Base-by-base conservation (phyloP, 331 rosid species). In the Pyracantha coccinea region DNA sequence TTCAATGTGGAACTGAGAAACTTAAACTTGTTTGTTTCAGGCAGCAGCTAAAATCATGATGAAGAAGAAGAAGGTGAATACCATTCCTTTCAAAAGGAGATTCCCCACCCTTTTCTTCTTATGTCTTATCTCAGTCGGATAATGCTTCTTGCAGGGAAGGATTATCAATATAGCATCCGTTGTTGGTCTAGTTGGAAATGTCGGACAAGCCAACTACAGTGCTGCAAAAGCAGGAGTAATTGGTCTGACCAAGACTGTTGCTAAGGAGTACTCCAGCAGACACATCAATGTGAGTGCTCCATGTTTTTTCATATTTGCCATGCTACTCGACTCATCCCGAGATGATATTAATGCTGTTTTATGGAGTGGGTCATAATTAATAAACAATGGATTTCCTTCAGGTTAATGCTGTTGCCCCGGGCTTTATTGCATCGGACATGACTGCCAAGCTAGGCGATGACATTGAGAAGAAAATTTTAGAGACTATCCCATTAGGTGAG, bases 181-280 rank as follows among this genome's bases (percentile, higher is more conserved):
- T 81, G 97, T 92, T 77, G 98, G 98, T 73, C 89, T 88, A 24
- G 89, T 91, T 76, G 99, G 99, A 74, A 94, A 91, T 55, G 92
- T 65, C 41, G 99, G 99, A 68, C 99, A 94, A 90, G 96, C 97
- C 82, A 94, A 94, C 80, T 94, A 94, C 70, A 90, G 97, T 87
- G 97, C 99, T 73, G 99, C 99, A 68, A 94, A 94, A 83, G 97
- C 99, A 60, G 99, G 99, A 81, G 99, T 94, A 38, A 94, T 94
- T 79, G 99, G 99, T 80, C 83, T 94, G 45, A 90, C 99, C 24
- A 94, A 94, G 86, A 1, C 88, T 33, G 97, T 94, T 81, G 97
- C 99, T 33, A 94, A 84, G 89, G 99, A 92, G 80, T 92, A 89
- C 70, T 73, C 99, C 21, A 89, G 97, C 90, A 80, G 99, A 87